Base-by-base conservation (phyloP, 2,329 filamentous ascomycete species). In the Lojkania enalia region DNA sequence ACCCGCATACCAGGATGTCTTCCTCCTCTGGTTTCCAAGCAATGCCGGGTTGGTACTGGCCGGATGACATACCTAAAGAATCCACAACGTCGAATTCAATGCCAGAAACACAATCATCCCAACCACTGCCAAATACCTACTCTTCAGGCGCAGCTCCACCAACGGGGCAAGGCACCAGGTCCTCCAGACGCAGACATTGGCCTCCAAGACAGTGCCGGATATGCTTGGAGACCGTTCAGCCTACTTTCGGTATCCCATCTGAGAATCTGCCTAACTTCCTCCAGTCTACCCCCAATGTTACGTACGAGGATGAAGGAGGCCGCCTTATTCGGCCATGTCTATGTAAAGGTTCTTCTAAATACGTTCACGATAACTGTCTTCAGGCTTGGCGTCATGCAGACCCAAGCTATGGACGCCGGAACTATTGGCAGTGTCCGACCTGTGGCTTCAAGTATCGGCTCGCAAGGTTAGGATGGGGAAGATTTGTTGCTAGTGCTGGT, bases 321-420 rank as follows among this genome's bases (percentile, higher is more conserved):
- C 85, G 90, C 39, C 76, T 99, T 20, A 81, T 97, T 58, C 87
- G 87, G 42, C 94, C 94, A 25, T 99, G 94, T 77, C 84, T 86
- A 72, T 99, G 94, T 79, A 95, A 89, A 73, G 94, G 94, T 40
- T 89, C 88, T 29, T 88, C 92, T 58, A 88, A 88, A 73, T 96
- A 95, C 71, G 90, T 97, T 18, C 94, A 99, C 69, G 90, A 96
- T 70, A 87, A 84, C 20, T 99, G 94, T 64, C 77, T 99, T 37
- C 83, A 87, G 60, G 78, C 82, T 9, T 97, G 91, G 90, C 83
- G 94, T 56, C 79, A 85, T 51, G 80, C 88, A 32, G 83, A 90
- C 63, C 86, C 88, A 0, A 61, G 78, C 30, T 79, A 82, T 54
- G 73, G 74, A 31, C 73, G 72, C 45, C 80, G 87, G 44, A 90